Evolutionary conservation across 164 flowering plant species (phyloP), one percentile per base, ranked within the genome.

Genomic region (Chimonanthus salicifolius): DNA sequence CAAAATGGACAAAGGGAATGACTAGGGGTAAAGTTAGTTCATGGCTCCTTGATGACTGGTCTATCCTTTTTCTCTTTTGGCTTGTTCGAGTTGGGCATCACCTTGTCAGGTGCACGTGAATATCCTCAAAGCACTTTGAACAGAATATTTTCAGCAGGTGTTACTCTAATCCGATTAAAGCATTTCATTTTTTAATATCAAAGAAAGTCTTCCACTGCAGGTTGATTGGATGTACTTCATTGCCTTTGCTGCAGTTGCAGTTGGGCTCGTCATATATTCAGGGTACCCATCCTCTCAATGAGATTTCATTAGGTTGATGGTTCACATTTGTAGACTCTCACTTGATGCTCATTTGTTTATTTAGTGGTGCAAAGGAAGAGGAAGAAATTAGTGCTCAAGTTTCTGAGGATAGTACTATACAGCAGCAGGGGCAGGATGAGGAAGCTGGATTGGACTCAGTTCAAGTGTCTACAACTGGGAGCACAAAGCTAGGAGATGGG

Each of bases 221-320:
- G 98, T 94, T 71, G 98, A 94, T 74, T 90, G 98, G 98, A 82
- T 94, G 91, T 94, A 94, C 78, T 94, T 80, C 71, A 62, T 89
- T 67, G 94, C 98, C 15, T 94, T 94, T 78, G 90, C 81, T 64
- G 86, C 85, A 33, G 97, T 92, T 76, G 83, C 82, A 21, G 80
- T 89, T 70, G 98, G 98, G 44, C 90, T 94, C 4, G 11, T 90
- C 73, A 82, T 94, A 54, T 92, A 94, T 79, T 94, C 98, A 68
- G 85, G 87, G 97, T 94, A 88, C 49, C 77, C 63, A 46, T 4
- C 67, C 47, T 50, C 68, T 54, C 46, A 16, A 21, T 54, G n/a
- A 20, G 15, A 44, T 62, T 2, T 8, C 51, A 1, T 60, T 67
- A 44, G 18, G 47, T 4, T 47, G 3, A 67, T 46, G 44, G 15